These are phyloP conservation scores for Diaporthe longicolla DNA, from an alignment of 2,329 filamentous ascomycete species.

Conservation along the genomic window DNA sequence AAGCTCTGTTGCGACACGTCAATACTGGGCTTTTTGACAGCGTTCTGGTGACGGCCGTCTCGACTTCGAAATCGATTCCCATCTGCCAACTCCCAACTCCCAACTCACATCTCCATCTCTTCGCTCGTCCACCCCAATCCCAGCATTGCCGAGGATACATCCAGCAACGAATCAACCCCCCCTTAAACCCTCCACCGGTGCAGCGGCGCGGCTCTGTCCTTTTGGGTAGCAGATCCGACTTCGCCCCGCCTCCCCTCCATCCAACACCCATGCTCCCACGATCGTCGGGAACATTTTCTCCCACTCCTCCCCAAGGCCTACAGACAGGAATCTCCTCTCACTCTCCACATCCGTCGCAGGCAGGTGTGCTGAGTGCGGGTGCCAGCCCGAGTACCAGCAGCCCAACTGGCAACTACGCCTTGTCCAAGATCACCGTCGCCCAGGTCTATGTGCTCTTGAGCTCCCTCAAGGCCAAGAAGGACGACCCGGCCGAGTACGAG, in stretches of 20 bases:
- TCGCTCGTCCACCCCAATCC: slow-evolving; percentile 3
- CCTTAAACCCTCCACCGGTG: slow-evolving; percentile 28
- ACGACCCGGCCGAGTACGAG: slow-evolving; percentile 89
- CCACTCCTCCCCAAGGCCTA: slow-evolving; percentile 70
- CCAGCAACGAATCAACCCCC: slow-evolving; percentile 4
- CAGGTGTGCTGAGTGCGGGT: slow-evolving; percentile 70
- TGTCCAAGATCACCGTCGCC: slow-evolving; percentile 94
- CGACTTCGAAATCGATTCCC: slow-evolving; percentile 24
- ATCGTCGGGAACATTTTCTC: slow-evolving; percentile 75
- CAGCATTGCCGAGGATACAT: slow-evolving; percentile 12
- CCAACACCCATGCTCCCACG: slow-evolving; percentile 67
- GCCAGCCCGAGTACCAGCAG: slow-evolving; percentile 74
- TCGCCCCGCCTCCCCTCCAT: slow-evolving; percentile 44
- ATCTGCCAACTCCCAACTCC: background rate
- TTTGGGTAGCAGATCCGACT: slow-evolving; percentile 50
- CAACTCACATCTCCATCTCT: background rate
- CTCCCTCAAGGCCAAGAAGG: slow-evolving; percentile 95
- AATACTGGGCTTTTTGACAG: background rate
- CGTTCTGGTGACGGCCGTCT: slow-evolving; percentile 9
- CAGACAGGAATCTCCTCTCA: slow-evolving; percentile 69
- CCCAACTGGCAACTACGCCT: slow-evolving; percentile 74
- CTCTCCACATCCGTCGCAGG: slow-evolving; percentile 70
- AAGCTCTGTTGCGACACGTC: background rate
- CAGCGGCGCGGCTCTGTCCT: slow-evolving; percentile 49
- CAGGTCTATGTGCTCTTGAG: slow-evolving; percentile 96